Evolutionary conservation across 305 asterid species (phyloP), one percentile per base, ranked within the genome.

Genomic region (Fraxinus floribunda): DNA sequence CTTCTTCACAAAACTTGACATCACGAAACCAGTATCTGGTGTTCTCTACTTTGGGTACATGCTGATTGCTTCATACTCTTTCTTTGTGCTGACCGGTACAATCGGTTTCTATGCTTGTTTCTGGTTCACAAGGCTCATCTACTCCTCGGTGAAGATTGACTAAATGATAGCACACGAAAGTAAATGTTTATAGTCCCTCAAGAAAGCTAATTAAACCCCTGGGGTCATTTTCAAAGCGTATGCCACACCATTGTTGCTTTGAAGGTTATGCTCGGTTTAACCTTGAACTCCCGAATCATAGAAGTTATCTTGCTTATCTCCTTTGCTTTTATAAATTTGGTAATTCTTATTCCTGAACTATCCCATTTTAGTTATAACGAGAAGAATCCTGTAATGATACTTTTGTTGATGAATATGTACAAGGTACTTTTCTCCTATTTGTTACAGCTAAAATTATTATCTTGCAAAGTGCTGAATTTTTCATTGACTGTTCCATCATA

Each of bases 1-100:
- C 62, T 77, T 77, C 80, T 77, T 77, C 73, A 77, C 80, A 32
- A 77, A 77, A 46, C 80, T 77, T 2, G 80, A 77, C 36, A 77
- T 77, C 52, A 77, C 80, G 7, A 77, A 77, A 35, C 72, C 80
- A 39, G 80, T 77, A 36, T 77, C 80, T 6, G 80, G 80, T 16
- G 52, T 77, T 49, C 68, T 77, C 34, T 77, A 77, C 80, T 77
- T 77, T 8, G 80, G 80, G n/a, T 77, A 77, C 46, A 77, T 77
- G 80, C 35, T 77, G 80, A 77, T 77, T 55, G 80, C 46, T 20
- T 77, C 80, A 4, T 77, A 44, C 55, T 16, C 79, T 76, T 76
- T 76, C 79, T 76, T 76, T 7, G 79, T 76, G 39, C 66, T 76
- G 66, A 76, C 79, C 46, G 79, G 79, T 15, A 76, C 79, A 29